phyloP scores from a whole-genome alignment of 306 rosid species.

The Clitoria ternatea region DNA sequence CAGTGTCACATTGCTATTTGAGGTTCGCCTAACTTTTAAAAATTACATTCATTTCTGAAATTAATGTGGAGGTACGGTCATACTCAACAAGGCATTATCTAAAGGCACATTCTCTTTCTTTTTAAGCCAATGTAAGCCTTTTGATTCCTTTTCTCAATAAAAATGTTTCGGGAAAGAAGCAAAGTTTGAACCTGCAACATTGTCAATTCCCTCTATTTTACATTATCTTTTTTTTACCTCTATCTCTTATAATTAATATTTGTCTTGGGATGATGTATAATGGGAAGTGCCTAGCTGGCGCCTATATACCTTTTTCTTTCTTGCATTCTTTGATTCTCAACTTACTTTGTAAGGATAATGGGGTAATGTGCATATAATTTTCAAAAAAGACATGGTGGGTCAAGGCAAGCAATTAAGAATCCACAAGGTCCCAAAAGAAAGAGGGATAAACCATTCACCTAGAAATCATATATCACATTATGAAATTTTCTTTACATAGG shows the following conservation, averaged over 20 bases:
- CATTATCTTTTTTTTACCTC: neutral
- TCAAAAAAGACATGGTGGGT: conserved; percentile 49
- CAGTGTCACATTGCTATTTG: conserved; percentile 30
- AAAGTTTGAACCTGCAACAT: neutral
- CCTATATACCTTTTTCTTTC: conserved; percentile 9
- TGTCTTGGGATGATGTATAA: conserved; percentile 18
- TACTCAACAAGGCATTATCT: conserved; percentile 7
- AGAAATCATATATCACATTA: conserved; percentile 52
- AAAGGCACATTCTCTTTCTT: conserved; percentile 14
- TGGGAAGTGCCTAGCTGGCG: conserved; percentile 28
- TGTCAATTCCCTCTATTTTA: neutral
- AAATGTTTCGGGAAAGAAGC: neutral
- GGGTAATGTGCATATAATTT: conserved; percentile 25
- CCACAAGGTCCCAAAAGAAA: conserved; percentile 44
- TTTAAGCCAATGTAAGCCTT: conserved; percentile 18
- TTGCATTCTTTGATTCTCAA: conserved; percentile 34
- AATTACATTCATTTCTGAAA: conserved; percentile 4
- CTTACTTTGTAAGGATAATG: conserved; percentile 48
- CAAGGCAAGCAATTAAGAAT: conserved; percentile 47
- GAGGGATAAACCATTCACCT: conserved; percentile 45
- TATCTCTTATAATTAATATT: neutral
- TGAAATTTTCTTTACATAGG: conserved; percentile 40
- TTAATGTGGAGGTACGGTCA: conserved; percentile 13
- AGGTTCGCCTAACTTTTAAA: conserved; percentile 31
- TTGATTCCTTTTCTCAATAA: conserved; percentile 1